Conservation (phyloP, 2,329 filamentous ascomycete genomes). For the Bipolaris bicolor region DNA sequence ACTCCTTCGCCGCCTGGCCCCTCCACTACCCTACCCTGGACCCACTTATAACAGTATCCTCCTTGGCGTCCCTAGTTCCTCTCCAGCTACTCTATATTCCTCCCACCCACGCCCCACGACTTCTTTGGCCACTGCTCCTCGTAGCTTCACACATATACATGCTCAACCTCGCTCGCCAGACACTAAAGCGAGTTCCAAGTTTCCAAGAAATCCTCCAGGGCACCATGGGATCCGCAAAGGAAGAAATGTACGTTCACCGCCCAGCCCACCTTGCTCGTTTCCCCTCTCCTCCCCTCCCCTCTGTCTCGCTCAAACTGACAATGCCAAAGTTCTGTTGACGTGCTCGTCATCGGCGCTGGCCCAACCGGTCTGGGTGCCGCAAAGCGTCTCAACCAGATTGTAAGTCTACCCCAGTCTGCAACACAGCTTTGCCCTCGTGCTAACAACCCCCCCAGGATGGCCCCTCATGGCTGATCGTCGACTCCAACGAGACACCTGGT, state of each 20-base stretch:
- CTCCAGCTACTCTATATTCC: conserved; percentile 30
- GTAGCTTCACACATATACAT: conserved; percentile 41
- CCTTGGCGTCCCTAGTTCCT: conserved; percentile 38
- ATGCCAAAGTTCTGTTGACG: conserved; percentile 78
- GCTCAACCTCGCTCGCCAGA: conserved; percentile 48
- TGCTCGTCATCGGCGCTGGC: conserved; percentile 96
- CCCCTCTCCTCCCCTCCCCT: too few species aligned
- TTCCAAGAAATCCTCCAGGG: conserved; percentile 51
- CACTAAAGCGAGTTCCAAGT: conserved; percentile 51
- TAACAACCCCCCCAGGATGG: conserved; percentile 67
- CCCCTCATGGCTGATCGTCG: conserved; percentile 94
- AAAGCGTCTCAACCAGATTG: conserved; percentile 96
- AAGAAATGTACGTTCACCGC: conserved; percentile 51
- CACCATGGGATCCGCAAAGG: conserved; percentile 49
- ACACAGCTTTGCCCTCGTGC: conserved; percentile 24
- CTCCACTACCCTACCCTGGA: conserved; percentile 16
- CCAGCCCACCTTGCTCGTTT: conserved; percentile 4
- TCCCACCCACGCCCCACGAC: conserved; percentile 27
- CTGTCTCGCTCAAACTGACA: conserved; percentile 22
- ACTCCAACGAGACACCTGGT: conserved; percentile 88
- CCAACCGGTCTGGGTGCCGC: conserved; percentile 97
- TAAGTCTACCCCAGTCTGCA: conserved; percentile 55
- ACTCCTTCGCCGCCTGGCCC: conserved; percentile 9
- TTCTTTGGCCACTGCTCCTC: conserved; percentile 26
- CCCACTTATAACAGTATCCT: conserved; percentile 23